phyloP scores from a whole-genome alignment of 495 filamentous ascomycete genomes.

The Penicillium fimorum region DNA sequence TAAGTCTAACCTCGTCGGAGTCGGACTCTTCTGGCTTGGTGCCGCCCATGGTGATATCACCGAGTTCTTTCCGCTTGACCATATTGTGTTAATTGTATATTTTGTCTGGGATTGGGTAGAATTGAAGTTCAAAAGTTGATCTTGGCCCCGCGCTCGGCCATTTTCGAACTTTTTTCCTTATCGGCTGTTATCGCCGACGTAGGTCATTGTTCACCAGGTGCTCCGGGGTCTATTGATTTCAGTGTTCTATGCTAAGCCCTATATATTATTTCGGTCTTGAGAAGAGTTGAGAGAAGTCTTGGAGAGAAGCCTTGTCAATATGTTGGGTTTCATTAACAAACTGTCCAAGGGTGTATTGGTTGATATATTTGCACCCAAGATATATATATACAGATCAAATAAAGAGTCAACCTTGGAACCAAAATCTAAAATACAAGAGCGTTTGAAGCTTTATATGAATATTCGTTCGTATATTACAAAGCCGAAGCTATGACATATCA shows the following conservation, averaged over 20 bases:
- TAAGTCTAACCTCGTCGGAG: conserved; percentile 42
- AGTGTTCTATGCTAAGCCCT: neutral
- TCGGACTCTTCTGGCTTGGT: conserved; percentile 32
- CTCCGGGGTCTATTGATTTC: neutral
- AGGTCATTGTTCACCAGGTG: conserved; percentile 1
- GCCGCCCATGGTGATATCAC: conserved; percentile 46
- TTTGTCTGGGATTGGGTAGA: conserved; percentile 7
- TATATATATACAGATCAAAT: too few relatives aligned
- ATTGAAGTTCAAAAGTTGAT: conserved; percentile 22
- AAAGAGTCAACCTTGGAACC: too few relatives aligned
- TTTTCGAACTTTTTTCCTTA: conserved; percentile 33
- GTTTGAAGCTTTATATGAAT: neutral
- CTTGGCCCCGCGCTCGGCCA: conserved; percentile 20
- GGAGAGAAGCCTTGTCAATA: neutral
- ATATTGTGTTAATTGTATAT: conserved; percentile 32
- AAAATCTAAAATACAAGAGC: neutral
- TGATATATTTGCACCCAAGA: neutral
- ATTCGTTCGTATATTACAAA: neutral
- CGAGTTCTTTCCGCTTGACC: conserved; percentile 50
- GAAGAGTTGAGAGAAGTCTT: neutral
- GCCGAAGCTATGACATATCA: neutral
- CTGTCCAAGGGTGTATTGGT: neutral
- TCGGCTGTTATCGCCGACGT: conserved; percentile 23
- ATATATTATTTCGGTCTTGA: neutral
- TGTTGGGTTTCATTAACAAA: neutral